Evolutionary conservation across 2,329 filamentous ascomycete species (phyloP), one percentile per base, ranked within the genome.

Genomic region (Cercospora sojina): DNA sequence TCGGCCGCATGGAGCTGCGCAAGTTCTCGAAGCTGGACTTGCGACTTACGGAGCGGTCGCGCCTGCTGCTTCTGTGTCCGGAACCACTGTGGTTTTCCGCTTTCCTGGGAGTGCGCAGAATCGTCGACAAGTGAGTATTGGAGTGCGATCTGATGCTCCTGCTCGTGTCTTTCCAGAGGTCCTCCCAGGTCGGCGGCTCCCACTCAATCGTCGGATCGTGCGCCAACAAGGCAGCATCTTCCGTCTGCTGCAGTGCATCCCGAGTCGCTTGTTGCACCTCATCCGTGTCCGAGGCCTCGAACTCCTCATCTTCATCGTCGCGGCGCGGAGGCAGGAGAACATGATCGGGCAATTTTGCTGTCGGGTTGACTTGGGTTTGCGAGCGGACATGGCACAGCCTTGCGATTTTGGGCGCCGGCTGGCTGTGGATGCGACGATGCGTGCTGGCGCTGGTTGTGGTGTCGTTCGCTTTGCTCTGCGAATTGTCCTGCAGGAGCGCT

Each of bases 1-100:
- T n/a, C 4, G 60, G 23, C 25, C 51, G 51, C 16, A 27, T 25
- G 12, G 49, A 41, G 31, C 49, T 63, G 16, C 60, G 49, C 60
- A 63, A n/a, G 35, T 63, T 41, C 31, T 55, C 51, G 10, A 63
- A 57, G n/a, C 49, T 63, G 49, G 60, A 63, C 49, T 63, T 63
- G 32, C 60, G 60, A 41, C 49, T 63, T 2, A 63, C 60, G 0
- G 60, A 63, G 7, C 60, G 49, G 31, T 56, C 35, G 20, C 60
- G 49, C 23, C 49, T 56, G 8, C 49, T 29, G 25, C 18, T 31
- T 23, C 20, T 57, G 13, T 20, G 5, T 25, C 23, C 12, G 5
- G 49, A 53, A 8, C 27, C 60, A 32, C 23, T 43, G 7, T 18
- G 20, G 6, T 63, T 25, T 13, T 3, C 25, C 10, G 18, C 27